These are phyloP conservation scores for Fusarium sp. DNA, from an alignment of 2,329 filamentous ascomycete genomes.

Conservation along the genomic window DNA sequence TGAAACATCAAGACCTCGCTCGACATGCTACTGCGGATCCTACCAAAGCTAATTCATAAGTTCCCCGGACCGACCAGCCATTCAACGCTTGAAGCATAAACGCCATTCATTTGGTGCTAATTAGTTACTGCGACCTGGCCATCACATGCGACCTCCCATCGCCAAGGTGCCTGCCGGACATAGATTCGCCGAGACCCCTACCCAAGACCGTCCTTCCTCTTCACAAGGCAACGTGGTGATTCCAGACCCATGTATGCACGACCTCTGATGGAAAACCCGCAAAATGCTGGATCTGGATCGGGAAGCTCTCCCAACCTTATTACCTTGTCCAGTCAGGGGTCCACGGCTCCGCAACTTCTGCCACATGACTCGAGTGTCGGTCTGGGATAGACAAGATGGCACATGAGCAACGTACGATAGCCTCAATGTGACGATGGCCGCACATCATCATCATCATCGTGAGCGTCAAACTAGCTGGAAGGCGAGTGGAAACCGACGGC, in stretches of 20 bases:
- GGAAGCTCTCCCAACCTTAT: slow-evolving; percentile 9
- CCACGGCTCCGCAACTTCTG: slow-evolving; percentile 16
- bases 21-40: neutral
- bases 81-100: neutral
- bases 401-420: slow-evolving; percentile 27
- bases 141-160: slow-evolving; percentile 33
- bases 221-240: slow-evolving; percentile 15
- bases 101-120: neutral
- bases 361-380: slow-evolving; percentile 23
- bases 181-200: slow-evolving; percentile 13
- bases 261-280: slow-evolving; percentile 14
- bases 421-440: slow-evolving; percentile 12
- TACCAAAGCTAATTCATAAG: neutral
- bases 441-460: slow-evolving; percentile 8
- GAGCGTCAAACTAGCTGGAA: slow-evolving; percentile 6
- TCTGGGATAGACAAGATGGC: slow-evolving; percentile 8
- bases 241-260: slow-evolving; percentile 19
- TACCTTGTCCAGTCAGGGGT: slow-evolving; percentile 27
- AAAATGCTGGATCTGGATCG: slow-evolving; percentile 27
- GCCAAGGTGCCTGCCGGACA: slow-evolving; percentile 14
- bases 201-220: neutral
- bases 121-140: neutral
- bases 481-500: slow-evolving; percentile 26
- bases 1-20: neutral
- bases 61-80: neutral